A percentile compares a stretch with the other conserved stretches of the same genome.
These are phyloP conservation scores for Mallotus japonicus DNA, from an alignment of 441 rosid species.

Conservation along the genomic window DNA sequence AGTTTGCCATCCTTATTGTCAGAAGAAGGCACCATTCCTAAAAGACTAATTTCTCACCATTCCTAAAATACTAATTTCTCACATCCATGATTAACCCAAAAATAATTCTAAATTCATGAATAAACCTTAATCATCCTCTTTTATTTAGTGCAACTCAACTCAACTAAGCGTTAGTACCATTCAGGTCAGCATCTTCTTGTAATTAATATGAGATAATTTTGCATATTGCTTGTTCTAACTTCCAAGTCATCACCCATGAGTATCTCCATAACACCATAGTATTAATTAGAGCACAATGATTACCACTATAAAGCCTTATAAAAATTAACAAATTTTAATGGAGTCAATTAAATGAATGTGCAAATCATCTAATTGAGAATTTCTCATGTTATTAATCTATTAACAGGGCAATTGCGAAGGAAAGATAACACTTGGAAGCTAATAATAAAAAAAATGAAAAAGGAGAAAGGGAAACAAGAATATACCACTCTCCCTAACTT, in stretches of 20 bases:
- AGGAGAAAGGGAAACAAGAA: conserved; percentile 18
- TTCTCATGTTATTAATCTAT: conserved; percentile 5
- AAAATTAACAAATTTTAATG: neutral
- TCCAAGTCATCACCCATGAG: neutral
- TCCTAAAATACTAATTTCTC: neutral
- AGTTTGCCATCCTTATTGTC: neutral
- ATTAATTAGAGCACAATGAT: neutral
- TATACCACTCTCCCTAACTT: conserved; percentile 82
- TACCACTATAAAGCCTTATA: neutral
- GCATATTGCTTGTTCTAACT: neutral
- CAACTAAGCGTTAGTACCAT: too few relatives aligned
- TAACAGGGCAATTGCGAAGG: neutral
- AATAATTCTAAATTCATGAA: neutral
- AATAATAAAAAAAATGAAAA: neutral
- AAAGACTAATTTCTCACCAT: neutral
- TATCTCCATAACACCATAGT: neutral
- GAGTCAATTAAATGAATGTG: neutral
- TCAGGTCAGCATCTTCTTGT: neutral
- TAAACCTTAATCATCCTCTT: neutral
- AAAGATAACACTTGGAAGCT: neutral
- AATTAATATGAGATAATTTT: neutral
- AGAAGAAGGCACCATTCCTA: neutral
- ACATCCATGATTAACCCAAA: neutral
- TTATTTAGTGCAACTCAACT: too few relatives aligned
- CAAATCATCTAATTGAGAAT: conserved; percentile 7